Evolutionary conservation across 2,329 filamentous ascomycete species (phyloP).

Genomic region (Penicillium sp.): DNA sequence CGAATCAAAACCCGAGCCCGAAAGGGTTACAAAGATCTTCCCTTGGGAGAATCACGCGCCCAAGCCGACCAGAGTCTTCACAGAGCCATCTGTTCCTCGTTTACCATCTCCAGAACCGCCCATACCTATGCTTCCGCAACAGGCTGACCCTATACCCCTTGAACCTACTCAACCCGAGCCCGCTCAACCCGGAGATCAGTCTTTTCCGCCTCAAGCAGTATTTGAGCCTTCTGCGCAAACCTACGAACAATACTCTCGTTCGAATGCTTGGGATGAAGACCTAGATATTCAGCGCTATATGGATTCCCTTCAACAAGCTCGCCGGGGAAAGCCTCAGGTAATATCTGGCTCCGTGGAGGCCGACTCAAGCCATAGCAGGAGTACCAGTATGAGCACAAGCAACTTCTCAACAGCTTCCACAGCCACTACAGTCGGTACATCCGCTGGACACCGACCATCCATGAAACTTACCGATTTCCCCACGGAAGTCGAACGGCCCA

Average conservation of each 20-base stretch:
- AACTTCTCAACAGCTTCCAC: not conserved
- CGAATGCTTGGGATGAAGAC: slow-evolving; percentile 91
- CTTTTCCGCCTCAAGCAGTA: slow-evolving; percentile 3
- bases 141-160: not conserved
- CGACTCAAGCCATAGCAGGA: slow-evolving; percentile 7
- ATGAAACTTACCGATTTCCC: slow-evolving; percentile 86
- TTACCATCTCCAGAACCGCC: slow-evolving; percentile 9
- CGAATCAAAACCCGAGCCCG: slow-evolving; percentile 54
- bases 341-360: slow-evolving; percentile 22
- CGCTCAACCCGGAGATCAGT: not conserved
- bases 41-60: slow-evolving; percentile 80
- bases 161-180: not conserved
- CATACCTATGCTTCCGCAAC: not conserved
- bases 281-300: slow-evolving; percentile 88
- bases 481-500: slow-evolving; percentile 76
- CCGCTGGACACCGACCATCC: slow-evolving; percentile 48
- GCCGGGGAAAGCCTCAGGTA: slow-evolving; percentile 51
- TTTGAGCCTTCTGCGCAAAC: slow-evolving; percentile 47
- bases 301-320: slow-evolving; percentile 68
- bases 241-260: slow-evolving; percentile 73
- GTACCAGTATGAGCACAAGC: slow-evolving; percentile 6
- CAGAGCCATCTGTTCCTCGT: slow-evolving; percentile 22
- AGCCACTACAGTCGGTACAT: not conserved
- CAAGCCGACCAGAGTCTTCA: slow-evolving; percentile 55
- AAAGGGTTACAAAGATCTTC: slow-evolving; percentile 71